These are phyloP conservation scores for Haberlea rhodopensis DNA, from an alignment of 257 asterid species.

Conservation along the genomic window DNA sequence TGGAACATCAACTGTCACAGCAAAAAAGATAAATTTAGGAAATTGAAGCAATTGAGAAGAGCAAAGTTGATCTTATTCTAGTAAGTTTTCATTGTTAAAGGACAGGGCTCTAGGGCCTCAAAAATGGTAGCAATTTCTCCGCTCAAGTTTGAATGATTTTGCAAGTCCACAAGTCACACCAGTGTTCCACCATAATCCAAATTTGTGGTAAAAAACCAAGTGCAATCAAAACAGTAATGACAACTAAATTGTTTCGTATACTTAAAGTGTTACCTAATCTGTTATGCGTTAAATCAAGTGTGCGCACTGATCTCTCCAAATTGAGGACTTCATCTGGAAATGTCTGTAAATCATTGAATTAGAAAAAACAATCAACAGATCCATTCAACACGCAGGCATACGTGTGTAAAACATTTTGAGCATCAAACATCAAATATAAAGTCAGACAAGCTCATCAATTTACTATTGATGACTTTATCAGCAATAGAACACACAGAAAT, in stretches of 20 bases:
- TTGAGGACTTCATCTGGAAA: slow-evolving; percentile 87
- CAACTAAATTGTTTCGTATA: slow-evolving; percentile 14
- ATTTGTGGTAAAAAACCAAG: slow-evolving; percentile 4
- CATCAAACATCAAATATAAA: slow-evolving; percentile 19
- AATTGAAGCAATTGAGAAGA: slow-evolving; percentile 18
- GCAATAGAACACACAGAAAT: not conserved
- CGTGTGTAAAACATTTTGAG: not conserved
- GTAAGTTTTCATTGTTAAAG: not conserved
- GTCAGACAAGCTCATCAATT: not conserved
- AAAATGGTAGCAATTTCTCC: slow-evolving; percentile 8
- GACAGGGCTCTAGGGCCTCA: slow-evolving; percentile 6
- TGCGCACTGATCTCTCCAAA: slow-evolving; percentile 78
- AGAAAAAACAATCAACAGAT: slow-evolving; percentile 5
- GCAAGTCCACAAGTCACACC: not conserved
- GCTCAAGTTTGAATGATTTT: too few relatives aligned
- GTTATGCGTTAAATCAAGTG: slow-evolving; percentile 85
- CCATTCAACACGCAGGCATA: slow-evolving; percentile 18
- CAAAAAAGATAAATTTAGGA: slow-evolving; percentile 21
- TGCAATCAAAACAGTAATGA: not conserved
- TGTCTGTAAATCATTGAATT: slow-evolving; percentile 38
- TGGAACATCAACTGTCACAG: slow-evolving; percentile 75
- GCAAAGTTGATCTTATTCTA: slow-evolving; percentile 3
- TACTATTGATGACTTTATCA: not conserved
- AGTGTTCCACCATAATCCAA: not conserved
- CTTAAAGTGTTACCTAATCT: slow-evolving; percentile 52